phyloP scores from a whole-genome alignment of 257 asterid genomes.

The Solanum rostratum region DNA sequence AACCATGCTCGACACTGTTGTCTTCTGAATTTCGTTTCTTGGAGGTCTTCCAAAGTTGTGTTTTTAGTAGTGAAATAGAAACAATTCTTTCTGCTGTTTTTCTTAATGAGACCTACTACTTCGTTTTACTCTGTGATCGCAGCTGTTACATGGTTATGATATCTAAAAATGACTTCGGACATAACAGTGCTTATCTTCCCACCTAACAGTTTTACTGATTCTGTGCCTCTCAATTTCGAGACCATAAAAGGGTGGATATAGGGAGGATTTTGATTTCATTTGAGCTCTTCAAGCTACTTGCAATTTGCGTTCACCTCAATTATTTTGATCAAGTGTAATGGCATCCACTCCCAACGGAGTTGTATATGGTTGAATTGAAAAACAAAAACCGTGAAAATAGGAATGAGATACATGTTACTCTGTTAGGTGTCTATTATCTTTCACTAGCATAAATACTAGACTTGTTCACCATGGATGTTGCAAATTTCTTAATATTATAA shows the following conservation, averaged over 20 bases:
- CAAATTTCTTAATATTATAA: neutral
- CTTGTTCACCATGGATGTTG: neutral
- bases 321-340: too few species aligned
- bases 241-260: neutral
- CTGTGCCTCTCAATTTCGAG: neutral
- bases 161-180: neutral
- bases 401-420: neutral
- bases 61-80: neutral
- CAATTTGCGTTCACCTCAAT: too few species aligned
- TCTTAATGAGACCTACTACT: neutral
- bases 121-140: neutral
- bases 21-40: slow-evolving; percentile 31
- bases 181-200: neutral
- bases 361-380: too few species aligned
- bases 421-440: neutral
- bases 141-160: neutral
- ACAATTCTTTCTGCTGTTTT: neutral
- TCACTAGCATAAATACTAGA: neutral
- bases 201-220: neutral
- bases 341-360: too few species aligned
- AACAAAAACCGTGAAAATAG: too few species aligned
- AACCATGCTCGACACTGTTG: slow-evolving; percentile 90
- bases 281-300: too few species aligned
- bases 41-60: neutral
- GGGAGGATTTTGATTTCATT: neutral